Evolutionary conservation across 1,139 yeast species (phyloP), one percentile per base, ranked within the genome.

Genomic region (Nakaseomyces kungkrabaensis): DNA sequence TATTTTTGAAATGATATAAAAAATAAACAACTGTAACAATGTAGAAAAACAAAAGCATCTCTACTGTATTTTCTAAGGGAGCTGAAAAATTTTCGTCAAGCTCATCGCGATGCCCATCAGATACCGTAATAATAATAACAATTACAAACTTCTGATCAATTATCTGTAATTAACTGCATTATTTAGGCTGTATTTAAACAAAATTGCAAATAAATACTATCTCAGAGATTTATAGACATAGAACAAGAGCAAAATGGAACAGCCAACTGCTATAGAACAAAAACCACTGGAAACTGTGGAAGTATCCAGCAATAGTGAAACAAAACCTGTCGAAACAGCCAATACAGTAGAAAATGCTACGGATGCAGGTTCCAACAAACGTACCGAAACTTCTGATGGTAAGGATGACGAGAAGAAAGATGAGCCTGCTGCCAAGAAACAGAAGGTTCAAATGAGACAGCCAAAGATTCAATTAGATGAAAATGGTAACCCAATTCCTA

Each of bases 401-500:
- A 67, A 50, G 57, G 66, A 54, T 50, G 63, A 44, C 50, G 50
- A 58, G 54, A 61, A 60, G 63, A 67, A 50, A 7, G 52, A 50
- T 32, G 50, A 52, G 22, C 65, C 57, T 50, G 60, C 57, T 60
- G 54, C 57, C 53, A 65, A 64, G 57, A 59, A 60, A 63, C 17
- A 32, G 24, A 37, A 45, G 36, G 27, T 13, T 8, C 41, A 33
- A 26, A 41, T 31, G 48, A 54, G 55, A 29, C 55, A 52, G 44
- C 73, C 75, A 37, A 46, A 46, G 11, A 25, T 40, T 27, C 61
- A 70, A 53, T 63, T 80, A 63, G 88, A 82, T 64, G 84, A 72
- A 31, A 68, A 79, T 42, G 90, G 90, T 8, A 74, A 77, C 37
- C 81, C 82, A 9, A 66, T 80, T 40, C 76, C 76, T 17, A 73